Evolutionary conservation across 208 protist genomes (phyloP), one percentile per base, ranked within the genome.

Genomic region (Trypanosoma cruzi): DNA sequence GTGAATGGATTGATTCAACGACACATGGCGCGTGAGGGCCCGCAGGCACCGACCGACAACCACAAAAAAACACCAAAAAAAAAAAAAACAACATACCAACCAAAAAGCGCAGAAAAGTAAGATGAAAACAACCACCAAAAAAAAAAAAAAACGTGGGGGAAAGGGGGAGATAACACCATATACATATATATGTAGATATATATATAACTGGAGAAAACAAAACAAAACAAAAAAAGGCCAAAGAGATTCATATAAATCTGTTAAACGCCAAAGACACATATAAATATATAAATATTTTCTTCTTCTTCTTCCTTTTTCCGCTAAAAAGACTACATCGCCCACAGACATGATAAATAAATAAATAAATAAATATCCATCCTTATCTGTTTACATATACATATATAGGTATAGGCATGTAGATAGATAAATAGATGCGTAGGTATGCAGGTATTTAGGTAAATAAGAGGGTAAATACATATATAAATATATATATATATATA

Each of bases 91-190:
- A 37, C 36, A 40, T 40, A 40, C 36, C 36, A 40, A 40, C 36
- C 7, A 40, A n/a, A 40, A 4, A 11, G 11, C 36, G 36, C 36
- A 40, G 11, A 11, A 11, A 40, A 40, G 36, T n/a, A 50, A 50
- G 11, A 50, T 50, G 20, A 24, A 50, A 3, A n/a, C 18, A 50
- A 50, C 18, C 46, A 57, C 60, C 55, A n/a, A 63, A 58, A 69
- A 32, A 75, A 57, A 68, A 71, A 64, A 34, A 42, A 76, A 68
- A 62, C 24, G 36, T 26, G 44, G 11, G 24, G 58, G 22, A 34
- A 73, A 50, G n/a, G n/a, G n/a, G n/a, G n/a, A n/a, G n/a, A n/a
- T n/a, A n/a, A n/a, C 61, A 58, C 14, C 18, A 29, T 56, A 68
- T 44, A 68, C 1, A 42, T 49, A 69, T 40, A 61, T 49, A 42